Conservation (phyloP, 1,139 yeast species). For the Pichia sp. region DNA sequence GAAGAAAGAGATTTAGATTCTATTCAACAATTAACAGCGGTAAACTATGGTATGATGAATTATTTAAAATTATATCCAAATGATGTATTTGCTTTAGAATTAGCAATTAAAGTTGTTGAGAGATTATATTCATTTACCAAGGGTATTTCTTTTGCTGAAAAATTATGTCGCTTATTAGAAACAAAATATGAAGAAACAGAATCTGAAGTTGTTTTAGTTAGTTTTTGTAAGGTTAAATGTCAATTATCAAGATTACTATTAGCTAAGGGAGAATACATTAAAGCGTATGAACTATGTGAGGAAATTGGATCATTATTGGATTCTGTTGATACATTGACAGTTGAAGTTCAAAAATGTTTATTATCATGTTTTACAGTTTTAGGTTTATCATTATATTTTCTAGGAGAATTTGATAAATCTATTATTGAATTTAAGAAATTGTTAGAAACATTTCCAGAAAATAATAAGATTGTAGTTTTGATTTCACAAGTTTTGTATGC, state of each 20-base stretch:
- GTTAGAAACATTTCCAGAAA: slow-evolving; percentile 47
- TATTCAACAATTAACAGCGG: slow-evolving; percentile 60
- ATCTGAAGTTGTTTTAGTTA: slow-evolving; percentile 33
- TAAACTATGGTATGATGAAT: slow-evolving; percentile 66
- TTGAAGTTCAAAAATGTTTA: slow-evolving; percentile 29
- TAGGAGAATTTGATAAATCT: slow-evolving; percentile 55
- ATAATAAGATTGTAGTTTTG: slow-evolving; percentile 59
- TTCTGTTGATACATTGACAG: slow-evolving; percentile 34
- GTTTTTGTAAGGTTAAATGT: slow-evolving; percentile 55
- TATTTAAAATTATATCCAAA: slow-evolving; percentile 63
- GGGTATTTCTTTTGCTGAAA: slow-evolving; percentile 45
- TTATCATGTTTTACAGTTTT: slow-evolving; percentile 62
- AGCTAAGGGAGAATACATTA: slow-evolving; percentile 49
- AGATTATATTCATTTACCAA: slow-evolving; percentile 55
- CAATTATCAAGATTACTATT: slow-evolving; percentile 66
- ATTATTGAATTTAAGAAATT: slow-evolving; percentile 61
- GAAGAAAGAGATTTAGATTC: slow-evolving; percentile 48
- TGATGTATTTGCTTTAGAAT: slow-evolving; percentile 55
- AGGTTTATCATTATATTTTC: slow-evolving; percentile 66
- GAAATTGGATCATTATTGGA: slow-evolving; percentile 48
- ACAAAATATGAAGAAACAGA: slow-evolving; percentile 47
- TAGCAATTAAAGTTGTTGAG: slow-evolving; percentile 60
- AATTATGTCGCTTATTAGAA: slow-evolving; percentile 49
- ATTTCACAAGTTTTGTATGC: slow-evolving; percentile 78
- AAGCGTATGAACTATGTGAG: slow-evolving; percentile 58